Conservation (phyloP, 805 yeast genomes). For the Torulaspora maleeae region DNA sequence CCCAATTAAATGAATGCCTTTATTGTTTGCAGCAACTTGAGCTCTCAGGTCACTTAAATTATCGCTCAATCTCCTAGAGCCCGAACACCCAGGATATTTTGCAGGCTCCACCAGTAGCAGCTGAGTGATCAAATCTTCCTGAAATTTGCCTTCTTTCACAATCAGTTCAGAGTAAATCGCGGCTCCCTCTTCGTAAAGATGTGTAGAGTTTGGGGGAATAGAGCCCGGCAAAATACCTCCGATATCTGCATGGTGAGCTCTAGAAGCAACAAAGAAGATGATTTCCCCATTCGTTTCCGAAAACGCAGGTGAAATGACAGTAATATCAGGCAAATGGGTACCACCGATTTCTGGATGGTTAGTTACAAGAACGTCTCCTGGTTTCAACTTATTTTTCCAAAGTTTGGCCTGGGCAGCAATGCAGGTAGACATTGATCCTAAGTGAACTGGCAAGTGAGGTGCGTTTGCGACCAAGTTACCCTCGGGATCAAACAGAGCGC, state of each 20-base stretch:
- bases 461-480: conserved; percentile 87
- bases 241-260: conserved; percentile 96
- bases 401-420: conserved; percentile 59
- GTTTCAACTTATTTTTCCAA: conserved; percentile 60
- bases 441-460: conserved; percentile 82
- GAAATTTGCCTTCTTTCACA: conserved; percentile 67
- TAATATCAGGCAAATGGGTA: conserved; percentile 84
- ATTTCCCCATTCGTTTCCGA: conserved; percentile 46
- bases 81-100: conserved; percentile 78
- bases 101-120: conserved; percentile 71
- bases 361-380: conserved; percentile 72
- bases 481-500: conserved; percentile 71
- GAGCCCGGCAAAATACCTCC: conserved; percentile 92
- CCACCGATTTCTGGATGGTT: conserved; percentile 83
- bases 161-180: conserved; percentile 73
- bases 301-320: conserved; percentile 88
- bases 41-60: conserved; percentile 81
- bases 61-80: conserved; percentile 79
- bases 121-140: conserved; percentile 61
- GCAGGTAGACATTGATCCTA: conserved; percentile 83
- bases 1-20: conserved; percentile 67
- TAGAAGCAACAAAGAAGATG: conserved; percentile 83
- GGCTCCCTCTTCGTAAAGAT: conserved; percentile 87
- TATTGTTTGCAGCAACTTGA: conserved; percentile 83
- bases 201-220: conserved; percentile 88